phyloP scores from a whole-genome alignment of 2,329 filamentous ascomycete species.

The Xylaria sp. region DNA sequence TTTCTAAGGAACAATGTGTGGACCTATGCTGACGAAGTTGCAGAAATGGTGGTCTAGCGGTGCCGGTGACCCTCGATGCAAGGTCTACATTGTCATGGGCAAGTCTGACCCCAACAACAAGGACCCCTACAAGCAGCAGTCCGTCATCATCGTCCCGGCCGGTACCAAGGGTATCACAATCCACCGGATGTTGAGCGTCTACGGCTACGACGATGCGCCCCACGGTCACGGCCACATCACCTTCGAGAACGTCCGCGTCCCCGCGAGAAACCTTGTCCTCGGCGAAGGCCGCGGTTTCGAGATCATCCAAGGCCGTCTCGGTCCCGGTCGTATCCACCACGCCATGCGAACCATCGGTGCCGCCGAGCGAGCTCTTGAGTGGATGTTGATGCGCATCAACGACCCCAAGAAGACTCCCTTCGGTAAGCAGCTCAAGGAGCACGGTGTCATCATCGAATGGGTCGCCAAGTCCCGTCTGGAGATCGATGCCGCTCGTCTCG shows the following conservation, averaged over 20 bases:
- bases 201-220: slow-evolving; percentile 96
- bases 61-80: slow-evolving; percentile 85
- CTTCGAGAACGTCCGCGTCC: slow-evolving; percentile 87
- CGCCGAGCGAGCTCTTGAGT: slow-evolving; percentile 85
- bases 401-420: slow-evolving; percentile 88
- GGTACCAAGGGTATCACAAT: slow-evolving; percentile 81
- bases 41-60: slow-evolving; percentile 99
- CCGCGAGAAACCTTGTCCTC: slow-evolving; percentile 76
- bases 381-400: slow-evolving; percentile 91
- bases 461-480: slow-evolving; percentile 88
- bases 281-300: slow-evolving; percentile 94
- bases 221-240: slow-evolving; percentile 92
- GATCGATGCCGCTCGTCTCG: slow-evolving; percentile 83
- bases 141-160: slow-evolving; percentile 82
- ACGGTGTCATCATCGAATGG: slow-evolving; percentile 93
- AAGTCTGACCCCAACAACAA: slow-evolving; percentile 74
- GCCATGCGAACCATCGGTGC: slow-evolving; percentile 93
- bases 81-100: slow-evolving; percentile 94
- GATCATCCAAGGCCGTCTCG: slow-evolving; percentile 94
- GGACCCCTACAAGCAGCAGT: slow-evolving; percentile 84
- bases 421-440: slow-evolving; percentile 76
- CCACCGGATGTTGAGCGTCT: slow-evolving; percentile 87
- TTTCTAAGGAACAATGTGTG: background rate
- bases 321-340: slow-evolving; percentile 94
- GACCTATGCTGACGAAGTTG: slow-evolving; percentile 15